phyloP scores from a whole-genome alignment of 75 land plant genomes.

The Gnetum montanum region DNA sequence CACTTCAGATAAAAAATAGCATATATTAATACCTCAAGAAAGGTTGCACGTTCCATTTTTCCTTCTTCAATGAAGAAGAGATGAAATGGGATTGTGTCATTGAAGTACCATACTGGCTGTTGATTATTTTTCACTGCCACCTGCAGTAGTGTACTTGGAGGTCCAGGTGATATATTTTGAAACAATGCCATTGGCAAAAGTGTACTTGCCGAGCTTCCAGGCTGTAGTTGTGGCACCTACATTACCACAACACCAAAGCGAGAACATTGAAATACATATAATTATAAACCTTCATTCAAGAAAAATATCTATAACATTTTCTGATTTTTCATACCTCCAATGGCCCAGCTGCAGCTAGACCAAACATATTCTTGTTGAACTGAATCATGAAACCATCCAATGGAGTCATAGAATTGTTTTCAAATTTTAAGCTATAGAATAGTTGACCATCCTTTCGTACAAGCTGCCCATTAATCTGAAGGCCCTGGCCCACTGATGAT shows the following conservation, averaged over 20 bases:
- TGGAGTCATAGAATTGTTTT: conserved; percentile 58
- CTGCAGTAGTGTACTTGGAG: conserved; percentile 81
- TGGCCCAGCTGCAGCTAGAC: conserved; percentile 86
- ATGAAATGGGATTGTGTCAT: conserved; percentile 71
- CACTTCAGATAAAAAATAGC: not conserved
- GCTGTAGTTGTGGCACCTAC: conserved; percentile 78
- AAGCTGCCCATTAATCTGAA: conserved; percentile 87
- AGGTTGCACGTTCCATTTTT: conserved; percentile 74
- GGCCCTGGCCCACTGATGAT: conserved; percentile 88
- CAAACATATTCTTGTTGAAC: conserved; percentile 97
- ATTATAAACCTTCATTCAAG: not conserved
- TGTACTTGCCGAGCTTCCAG: conserved; percentile 61
- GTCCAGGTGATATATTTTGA: conserved; percentile 79
- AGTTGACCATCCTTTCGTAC: conserved; percentile 77
- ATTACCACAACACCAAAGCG: conserved; percentile 1
- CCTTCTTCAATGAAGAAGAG: conserved; percentile 86
- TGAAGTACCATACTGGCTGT: conserved; percentile 99
- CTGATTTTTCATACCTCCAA: conserved; percentile 47
- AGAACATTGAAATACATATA: not conserved
- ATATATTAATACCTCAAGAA: conserved; percentile 71
- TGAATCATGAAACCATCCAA: conserved; percentile 99
- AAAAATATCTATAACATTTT: too few species aligned
- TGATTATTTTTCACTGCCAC: conserved; percentile 97
- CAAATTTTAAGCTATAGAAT: conserved; percentile 78
- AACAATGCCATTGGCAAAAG: conserved; percentile 85